phyloP scores from a whole-genome alignment of 371 early-diverging fungal genomes.

The Dichotomocladium elegans region DNA sequence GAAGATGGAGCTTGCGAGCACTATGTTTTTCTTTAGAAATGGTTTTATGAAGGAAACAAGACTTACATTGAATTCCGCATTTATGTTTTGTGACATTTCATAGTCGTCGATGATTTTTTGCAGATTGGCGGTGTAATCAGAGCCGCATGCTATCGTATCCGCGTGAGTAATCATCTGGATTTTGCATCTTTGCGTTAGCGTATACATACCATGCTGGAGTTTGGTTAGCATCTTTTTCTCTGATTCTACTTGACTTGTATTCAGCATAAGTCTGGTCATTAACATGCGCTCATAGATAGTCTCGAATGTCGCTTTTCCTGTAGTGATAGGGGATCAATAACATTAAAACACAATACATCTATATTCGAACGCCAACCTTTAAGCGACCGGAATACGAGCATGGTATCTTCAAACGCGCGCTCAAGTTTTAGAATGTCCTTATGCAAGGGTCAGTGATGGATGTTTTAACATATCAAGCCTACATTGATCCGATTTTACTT shows the following conservation, averaged over 20 bases:
- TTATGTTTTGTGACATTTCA: neutral
- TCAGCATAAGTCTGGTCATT: neutral
- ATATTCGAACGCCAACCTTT: neutral
- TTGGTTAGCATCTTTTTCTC: neutral
- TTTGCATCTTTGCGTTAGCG: neutral
- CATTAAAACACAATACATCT: too few relatives aligned
- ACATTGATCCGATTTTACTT: too few relatives aligned
- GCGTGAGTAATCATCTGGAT: neutral
- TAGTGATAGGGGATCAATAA: neutral
- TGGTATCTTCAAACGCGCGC: neutral
- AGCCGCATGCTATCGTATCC: neutral
- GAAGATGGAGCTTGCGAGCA: too few relatives aligned
- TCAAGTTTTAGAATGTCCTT: too few relatives aligned
- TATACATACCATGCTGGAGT: too few relatives aligned
- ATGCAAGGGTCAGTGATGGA: too few relatives aligned
- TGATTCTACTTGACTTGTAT: neutral
- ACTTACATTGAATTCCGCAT: neutral
- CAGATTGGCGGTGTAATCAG: neutral
- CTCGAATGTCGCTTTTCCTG: neutral
- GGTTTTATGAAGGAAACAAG: neutral
- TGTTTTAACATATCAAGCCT: too few relatives aligned
- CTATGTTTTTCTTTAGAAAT: neutral
- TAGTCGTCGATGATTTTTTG: neutral
- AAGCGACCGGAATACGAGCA: neutral
- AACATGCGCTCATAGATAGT: neutral